These are phyloP conservation scores for Cladosporium cucumerinum DNA, from an alignment of 2,329 filamentous ascomycete species.

Conservation along the genomic window DNA sequence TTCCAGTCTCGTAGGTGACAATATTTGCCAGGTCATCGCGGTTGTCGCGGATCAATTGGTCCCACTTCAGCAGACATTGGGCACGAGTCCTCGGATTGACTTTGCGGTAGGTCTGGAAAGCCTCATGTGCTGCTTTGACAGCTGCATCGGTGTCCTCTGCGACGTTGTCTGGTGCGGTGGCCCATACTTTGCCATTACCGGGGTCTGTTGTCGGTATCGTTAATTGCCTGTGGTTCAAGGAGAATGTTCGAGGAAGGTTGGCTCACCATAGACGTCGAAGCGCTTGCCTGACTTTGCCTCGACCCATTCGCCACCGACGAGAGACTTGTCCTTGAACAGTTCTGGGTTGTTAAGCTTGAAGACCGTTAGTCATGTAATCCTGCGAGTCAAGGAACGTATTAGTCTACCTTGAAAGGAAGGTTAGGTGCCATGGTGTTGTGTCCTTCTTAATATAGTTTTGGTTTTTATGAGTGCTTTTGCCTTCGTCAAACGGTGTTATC, in stretches of 20 bases:
- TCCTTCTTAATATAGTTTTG: background rate
- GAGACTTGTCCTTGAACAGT: conserved; percentile 53
- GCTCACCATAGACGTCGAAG: conserved; percentile 54
- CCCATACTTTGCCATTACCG: conserved; percentile 49
- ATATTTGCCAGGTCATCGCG: conserved; percentile 61
- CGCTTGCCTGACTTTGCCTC: conserved; percentile 55
- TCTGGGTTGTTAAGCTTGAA: conserved; percentile 51
- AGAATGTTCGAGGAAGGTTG: background rate
- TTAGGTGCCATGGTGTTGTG: conserved; percentile 28
- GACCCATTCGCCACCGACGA: conserved; percentile 55
- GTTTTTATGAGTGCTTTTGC: background rate
- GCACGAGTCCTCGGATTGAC: conserved; percentile 59
- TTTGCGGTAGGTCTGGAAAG: conserved; percentile 59
- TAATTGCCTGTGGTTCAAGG: background rate
- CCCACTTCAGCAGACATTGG: conserved; percentile 63
- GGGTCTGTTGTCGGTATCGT: conserved; percentile 41
- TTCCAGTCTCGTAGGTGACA: conserved; percentile 58
- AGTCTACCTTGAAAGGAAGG: conserved; percentile 44
- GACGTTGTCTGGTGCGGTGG: conserved; percentile 46
- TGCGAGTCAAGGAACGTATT: background rate
- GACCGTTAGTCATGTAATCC: conserved; percentile 10
- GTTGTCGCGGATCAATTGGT: conserved; percentile 60
- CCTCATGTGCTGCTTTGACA: conserved; percentile 57
- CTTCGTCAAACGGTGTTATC: background rate
- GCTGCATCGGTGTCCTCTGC: conserved; percentile 60